phyloP scores from a whole-genome alignment of 2,329 filamentous ascomycete species.

The Fusarium veterinarium region DNA sequence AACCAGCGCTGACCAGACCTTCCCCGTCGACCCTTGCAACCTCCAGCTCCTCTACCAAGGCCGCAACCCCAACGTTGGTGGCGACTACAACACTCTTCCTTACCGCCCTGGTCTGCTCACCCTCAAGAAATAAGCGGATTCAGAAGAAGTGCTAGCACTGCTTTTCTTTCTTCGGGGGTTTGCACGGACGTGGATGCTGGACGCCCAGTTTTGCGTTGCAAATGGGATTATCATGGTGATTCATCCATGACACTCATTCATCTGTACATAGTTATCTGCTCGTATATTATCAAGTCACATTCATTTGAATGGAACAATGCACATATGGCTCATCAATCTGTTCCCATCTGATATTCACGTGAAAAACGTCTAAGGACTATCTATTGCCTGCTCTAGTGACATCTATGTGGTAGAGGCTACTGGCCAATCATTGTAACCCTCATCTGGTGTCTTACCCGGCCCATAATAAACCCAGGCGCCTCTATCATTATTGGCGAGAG shows the following conservation, averaged over 20 bases:
- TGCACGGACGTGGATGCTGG: not conserved
- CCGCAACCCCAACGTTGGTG: constrained; percentile 49
- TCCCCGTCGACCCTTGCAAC: constrained; percentile 72
- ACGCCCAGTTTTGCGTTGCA: not conserved
- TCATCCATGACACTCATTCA: constrained; percentile 8
- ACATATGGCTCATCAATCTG: not conserved
- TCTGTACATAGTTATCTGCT: constrained; percentile 19
- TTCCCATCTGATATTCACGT: accelerated
- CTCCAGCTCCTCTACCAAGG: constrained; percentile 75
- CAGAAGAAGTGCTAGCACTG: not conserved
- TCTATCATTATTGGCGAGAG: not conserved
- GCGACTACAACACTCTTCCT: constrained; percentile 55
- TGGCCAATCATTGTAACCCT: constrained; percentile 22
- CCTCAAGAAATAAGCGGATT: constrained; percentile 1
- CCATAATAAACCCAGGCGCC: constrained; percentile 4
- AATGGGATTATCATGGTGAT: not conserved
- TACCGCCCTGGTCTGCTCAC: constrained; percentile 25
- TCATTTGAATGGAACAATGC: constrained; percentile 13
- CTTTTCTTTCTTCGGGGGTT: too few species aligned
- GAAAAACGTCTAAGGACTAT: accelerated
- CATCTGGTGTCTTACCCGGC: not conserved
- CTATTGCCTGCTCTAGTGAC: accelerated
- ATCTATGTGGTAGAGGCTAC: not conserved
- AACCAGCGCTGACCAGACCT: constrained; percentile 68
- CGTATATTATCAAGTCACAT: constrained; percentile 21